Percentiles rank a stretch among this genome's conserved stretches.
phyloP scores from a whole-genome alignment of 2,329 filamentous ascomycete genomes.

The Hymenotorrendiella dingleyae region DNA sequence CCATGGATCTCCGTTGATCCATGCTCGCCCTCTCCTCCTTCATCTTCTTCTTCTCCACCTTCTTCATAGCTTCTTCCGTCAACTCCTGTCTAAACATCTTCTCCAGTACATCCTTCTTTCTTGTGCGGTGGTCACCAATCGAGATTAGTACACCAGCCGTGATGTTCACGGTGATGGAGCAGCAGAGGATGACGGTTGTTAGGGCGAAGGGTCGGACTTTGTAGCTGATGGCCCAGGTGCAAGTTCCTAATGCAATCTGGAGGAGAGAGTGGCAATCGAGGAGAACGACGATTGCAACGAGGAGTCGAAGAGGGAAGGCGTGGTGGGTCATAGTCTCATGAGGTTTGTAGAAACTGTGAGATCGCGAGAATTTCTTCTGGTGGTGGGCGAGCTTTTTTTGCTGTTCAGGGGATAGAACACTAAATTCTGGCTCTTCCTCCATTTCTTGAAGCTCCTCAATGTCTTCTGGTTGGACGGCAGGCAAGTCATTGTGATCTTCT shows the following conservation, averaged over 20 bases:
- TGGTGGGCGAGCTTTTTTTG: constrained; percentile 69
- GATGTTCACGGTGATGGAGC: constrained; percentile 72
- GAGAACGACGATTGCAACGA: constrained; percentile 72
- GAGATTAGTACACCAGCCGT: constrained; percentile 70
- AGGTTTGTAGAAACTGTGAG: constrained; percentile 84
- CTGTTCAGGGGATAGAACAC: constrained; percentile 59
- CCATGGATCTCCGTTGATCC: too few relatives aligned
- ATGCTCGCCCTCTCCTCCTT: constrained; percentile 7
- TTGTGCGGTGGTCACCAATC: constrained; percentile 67
- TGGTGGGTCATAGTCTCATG: constrained; percentile 79
- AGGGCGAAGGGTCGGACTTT: constrained; percentile 62
- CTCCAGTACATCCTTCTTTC: constrained; percentile 82
- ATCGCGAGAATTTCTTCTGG: constrained; percentile 72
- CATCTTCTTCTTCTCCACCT: constrained; percentile 33
- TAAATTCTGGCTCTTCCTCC: constrained; percentile 38
- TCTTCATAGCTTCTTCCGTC: constrained; percentile 55
- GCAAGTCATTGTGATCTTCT: constrained; percentile 56
- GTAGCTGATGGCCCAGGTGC: constrained; percentile 74
- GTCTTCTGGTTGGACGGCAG: constrained; percentile 29
- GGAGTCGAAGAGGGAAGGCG: constrained; percentile 68
- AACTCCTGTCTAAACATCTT: constrained; percentile 71
- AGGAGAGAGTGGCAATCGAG: constrained; percentile 75
- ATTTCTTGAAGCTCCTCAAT: constrained; percentile 28
- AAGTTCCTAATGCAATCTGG: constrained; percentile 72
- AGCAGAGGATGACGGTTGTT: constrained; percentile 75